phyloP scores from a whole-genome alignment of 2,329 filamentous ascomycete genomes.

The Huntiella moniliformis region DNA sequence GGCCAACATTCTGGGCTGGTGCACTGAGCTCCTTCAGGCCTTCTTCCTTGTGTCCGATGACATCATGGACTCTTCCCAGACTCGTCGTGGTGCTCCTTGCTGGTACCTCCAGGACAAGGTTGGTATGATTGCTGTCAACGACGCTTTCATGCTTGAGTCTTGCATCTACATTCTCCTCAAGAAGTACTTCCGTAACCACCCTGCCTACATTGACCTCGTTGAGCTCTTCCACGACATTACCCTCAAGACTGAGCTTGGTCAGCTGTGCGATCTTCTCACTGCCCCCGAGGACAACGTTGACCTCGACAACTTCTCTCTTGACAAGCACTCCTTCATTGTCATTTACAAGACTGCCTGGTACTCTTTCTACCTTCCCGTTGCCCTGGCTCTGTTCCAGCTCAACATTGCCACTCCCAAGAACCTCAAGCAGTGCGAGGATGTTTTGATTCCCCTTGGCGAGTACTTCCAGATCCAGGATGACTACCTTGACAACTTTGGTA shows the following conservation, averaged over 20 bases:
- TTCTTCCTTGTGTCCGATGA: slow-evolving; percentile 98
- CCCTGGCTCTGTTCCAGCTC: slow-evolving; percentile 70
- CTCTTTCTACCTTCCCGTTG: slow-evolving; percentile 95
- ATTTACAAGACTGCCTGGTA: slow-evolving; percentile 99
- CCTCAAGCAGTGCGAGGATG: slow-evolving; percentile 72
- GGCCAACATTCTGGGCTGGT: slow-evolving; percentile 78
- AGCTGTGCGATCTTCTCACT: slow-evolving; percentile 85
- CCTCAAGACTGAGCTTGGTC: slow-evolving; percentile 87
- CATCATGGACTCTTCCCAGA: slow-evolving; percentile 95
- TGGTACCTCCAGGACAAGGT: slow-evolving; percentile 87
- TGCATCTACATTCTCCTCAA: slow-evolving; percentile 81
- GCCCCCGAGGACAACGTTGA: slow-evolving; percentile 87
- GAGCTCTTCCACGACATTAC: slow-evolving; percentile 94
- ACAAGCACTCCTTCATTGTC: slow-evolving; percentile 96
- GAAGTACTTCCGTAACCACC: slow-evolving; percentile 79
- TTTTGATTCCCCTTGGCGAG: slow-evolving; percentile 90
- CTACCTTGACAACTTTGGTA: slow-evolving; percentile 94
- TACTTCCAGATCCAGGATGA: slow-evolving; percentile 99
- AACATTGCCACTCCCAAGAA: slow-evolving; percentile 74
- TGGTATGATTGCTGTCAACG: slow-evolving; percentile 95
- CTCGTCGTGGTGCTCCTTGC: slow-evolving; percentile 81
- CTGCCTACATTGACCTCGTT: slow-evolving; percentile 73
- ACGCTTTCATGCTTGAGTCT: slow-evolving; percentile 86
- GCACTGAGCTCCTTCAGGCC: slow-evolving; percentile 93
- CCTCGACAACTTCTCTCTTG: slow-evolving; percentile 83